A percentile compares a stretch with the other conserved stretches of the same genome.
Conservation (phyloP, 192 early-diverging fungal species). For the Fimicolochytrium jonesii region DNA sequence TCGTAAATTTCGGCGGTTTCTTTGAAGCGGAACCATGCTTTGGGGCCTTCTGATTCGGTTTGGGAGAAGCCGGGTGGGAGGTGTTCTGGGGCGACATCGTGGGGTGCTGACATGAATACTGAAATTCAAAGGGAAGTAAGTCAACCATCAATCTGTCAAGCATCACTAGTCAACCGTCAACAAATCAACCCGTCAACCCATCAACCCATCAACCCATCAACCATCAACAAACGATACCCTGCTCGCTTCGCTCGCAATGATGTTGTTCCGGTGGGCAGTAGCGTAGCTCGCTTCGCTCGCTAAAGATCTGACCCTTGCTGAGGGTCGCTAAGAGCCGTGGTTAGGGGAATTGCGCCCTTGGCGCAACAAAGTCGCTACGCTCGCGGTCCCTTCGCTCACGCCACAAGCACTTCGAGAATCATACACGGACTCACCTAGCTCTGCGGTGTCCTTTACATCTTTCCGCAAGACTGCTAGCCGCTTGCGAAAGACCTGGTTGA, state of each 20-base stretch:
- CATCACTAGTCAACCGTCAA: too few relatives aligned
- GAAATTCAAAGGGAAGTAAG: too few relatives aligned
- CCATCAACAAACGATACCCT: too few relatives aligned
- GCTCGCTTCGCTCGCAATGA: too few relatives aligned
- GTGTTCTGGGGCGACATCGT: not conserved
- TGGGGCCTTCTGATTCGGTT: not conserved
- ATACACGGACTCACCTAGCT: constrained; percentile 8
- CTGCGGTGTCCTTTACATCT: constrained; percentile 22
- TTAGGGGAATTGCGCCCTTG: not conserved
- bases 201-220: too few relatives aligned
- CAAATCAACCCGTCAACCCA: too few relatives aligned
- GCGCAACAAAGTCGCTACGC: too few relatives aligned
- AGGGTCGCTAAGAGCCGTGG: not conserved
- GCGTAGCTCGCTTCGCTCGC: not conserved
- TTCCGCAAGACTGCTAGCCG: constrained; percentile 27
- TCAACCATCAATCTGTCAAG: too few relatives aligned
- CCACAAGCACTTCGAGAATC: not conserved
- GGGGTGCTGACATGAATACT: not conserved
- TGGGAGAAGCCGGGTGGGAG: not conserved
- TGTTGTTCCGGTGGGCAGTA: not conserved
- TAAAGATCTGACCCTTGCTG: not conserved
- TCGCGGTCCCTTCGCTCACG: too few relatives aligned
- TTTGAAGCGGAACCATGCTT: not conserved
- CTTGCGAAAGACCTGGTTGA: constrained; percentile 33
- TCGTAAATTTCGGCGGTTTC: not conserved